Base-by-base conservation (phyloP, 2,329 filamentous ascomycete genomes). In the Colletotrichum eremochloae region DNA sequence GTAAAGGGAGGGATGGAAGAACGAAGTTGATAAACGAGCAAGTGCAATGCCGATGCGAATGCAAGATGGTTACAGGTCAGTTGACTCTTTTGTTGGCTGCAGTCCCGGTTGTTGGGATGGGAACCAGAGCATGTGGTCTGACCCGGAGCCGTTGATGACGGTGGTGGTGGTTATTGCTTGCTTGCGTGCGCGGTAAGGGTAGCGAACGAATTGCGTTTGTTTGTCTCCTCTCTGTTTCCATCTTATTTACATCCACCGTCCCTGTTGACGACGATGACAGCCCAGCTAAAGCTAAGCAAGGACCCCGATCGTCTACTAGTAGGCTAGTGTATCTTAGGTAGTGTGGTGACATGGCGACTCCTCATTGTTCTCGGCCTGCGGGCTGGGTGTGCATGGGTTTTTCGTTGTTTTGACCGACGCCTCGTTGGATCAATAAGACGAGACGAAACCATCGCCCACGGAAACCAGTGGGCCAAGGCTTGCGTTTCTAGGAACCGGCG, bases 401-500 rank as follows among this genome's bases (percentile, higher is more conserved):
- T 31, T 48, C 48, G 44, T 71, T 71, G 48, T 71, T 71, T 71
- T 71, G 71, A 57, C 58, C 48, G 69, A 64, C 66, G 66, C 46
- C 71, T 66, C 52, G 31, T 66, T 48, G 48, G 56, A 73, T 67
- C 62, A 73, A 73, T 57, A 67, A 70, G 70, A 70, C 55, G 60
- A 72, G 71, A 73, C 71, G 58, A 73, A 73, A 67, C 48, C 68
- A 73, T 67, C 58, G 58, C 66, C 73, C 66, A 73, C 58, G 60
- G 62, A 66, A 71, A 71, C 73, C 73, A 44, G 67, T 67, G 73
- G 66, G 18, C 48, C 72, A 66, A 61, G 60, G 52, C 55, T 42
- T 72, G 70, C 44, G 66, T 60, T 74, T 69, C 61, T 53, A 73
- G 53, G 62, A 44, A 44, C 40, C 57, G 62, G 46, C 66, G 71